phyloP scores from a whole-genome alignment of 2,329 filamentous ascomycete genomes.

The Claviceps cyperi region DNA sequence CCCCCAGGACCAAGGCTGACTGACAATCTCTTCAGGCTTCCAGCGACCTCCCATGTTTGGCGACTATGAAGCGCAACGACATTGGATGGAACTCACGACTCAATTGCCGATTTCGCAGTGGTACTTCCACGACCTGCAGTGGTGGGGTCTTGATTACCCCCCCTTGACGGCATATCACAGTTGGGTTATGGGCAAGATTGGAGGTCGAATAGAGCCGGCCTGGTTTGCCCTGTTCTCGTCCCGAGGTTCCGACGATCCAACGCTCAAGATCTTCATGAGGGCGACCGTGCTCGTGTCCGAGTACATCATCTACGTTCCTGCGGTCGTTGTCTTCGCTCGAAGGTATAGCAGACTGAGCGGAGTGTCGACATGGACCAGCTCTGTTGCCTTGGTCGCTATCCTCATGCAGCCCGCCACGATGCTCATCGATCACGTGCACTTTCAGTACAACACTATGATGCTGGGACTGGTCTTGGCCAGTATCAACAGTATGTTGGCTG shows the following conservation, averaged over 20 bases:
- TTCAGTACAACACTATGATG: slow-evolving; percentile 99
- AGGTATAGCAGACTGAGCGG: slow-evolving; percentile 63
- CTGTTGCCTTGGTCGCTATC: slow-evolving; percentile 75
- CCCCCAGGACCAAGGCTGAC: not conserved
- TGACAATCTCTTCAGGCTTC: slow-evolving; percentile 41
- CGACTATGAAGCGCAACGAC: slow-evolving; percentile 93
- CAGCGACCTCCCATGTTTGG: slow-evolving; percentile 79
- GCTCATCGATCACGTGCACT: slow-evolving; percentile 87
- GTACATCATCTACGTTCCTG: slow-evolving; percentile 78
- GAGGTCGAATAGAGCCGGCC: slow-evolving; percentile 57
- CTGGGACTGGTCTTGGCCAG: slow-evolving; percentile 76
- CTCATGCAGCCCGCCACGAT: slow-evolving; percentile 85
- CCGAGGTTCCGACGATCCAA: slow-evolving; percentile 63
- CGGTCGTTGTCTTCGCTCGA: slow-evolving; percentile 70
- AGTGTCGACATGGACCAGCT: slow-evolving; percentile 68
- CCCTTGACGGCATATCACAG: slow-evolving; percentile 97
- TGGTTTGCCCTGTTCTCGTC: slow-evolving; percentile 85
- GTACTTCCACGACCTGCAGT: slow-evolving; percentile 94
- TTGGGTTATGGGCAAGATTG: slow-evolving; percentile 84
- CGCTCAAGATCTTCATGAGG: slow-evolving; percentile 89
- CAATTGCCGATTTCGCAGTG: slow-evolving; percentile 83
- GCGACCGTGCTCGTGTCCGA: slow-evolving; percentile 83
- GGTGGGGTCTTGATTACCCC: slow-evolving; percentile 97
- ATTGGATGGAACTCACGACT: slow-evolving; percentile 97
- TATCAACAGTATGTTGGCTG: slow-evolving; percentile 78